A percentile compares a stretch with the other conserved stretches of the same genome.
phyloP scores from a whole-genome alignment of 352 stramenopile species.

The Globisporangium nodosum region DNA sequence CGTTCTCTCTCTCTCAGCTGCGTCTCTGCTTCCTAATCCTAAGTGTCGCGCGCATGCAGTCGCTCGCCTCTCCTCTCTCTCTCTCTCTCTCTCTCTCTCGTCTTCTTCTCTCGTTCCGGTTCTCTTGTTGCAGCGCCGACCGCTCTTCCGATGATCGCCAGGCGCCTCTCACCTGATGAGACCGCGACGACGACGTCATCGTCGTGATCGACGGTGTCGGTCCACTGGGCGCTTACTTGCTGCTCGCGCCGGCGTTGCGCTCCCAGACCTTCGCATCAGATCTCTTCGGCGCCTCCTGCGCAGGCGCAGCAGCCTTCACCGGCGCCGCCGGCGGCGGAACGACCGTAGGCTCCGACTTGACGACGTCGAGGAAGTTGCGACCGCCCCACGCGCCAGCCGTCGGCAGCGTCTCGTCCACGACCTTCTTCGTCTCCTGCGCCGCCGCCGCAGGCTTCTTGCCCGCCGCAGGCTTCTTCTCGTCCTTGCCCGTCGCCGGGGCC shows the following conservation, averaged over 20 bases:
- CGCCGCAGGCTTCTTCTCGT: slow-evolving; percentile 24
- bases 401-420: slow-evolving; percentile 38
- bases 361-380: slow-evolving; percentile 79
- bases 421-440: neutral
- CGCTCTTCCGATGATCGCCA: slow-evolving; percentile 1
- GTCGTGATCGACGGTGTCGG: neutral
- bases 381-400: slow-evolving; percentile 74
- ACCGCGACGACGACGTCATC: neutral
- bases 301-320: slow-evolving; percentile 16
- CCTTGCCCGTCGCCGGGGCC: slow-evolving; percentile 29
- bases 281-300: slow-evolving; percentile 15
- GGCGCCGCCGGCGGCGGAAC: slow-evolving; percentile 21
- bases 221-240: slow-evolving; percentile 1
- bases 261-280: slow-evolving; percentile 22
- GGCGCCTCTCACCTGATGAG: neutral
- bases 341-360: slow-evolving; percentile 60
- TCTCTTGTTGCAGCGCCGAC: neutral
- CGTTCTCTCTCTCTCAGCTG: neutral
- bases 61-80: slow-evolving; percentile 13
- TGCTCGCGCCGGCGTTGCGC: slow-evolving; percentile 1
- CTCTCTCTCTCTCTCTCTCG: slow-evolving; percentile 3
- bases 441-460: slow-evolving; percentile 18
- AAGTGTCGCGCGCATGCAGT: slow-evolving; percentile 11
- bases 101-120: neutral
- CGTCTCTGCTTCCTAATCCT: neutral